A percentile compares a stretch with the other conserved stretches of the same genome.
Evolutionary conservation across 441 rosid genomes (phyloP).

Genomic region (Omphalea diandra): DNA sequence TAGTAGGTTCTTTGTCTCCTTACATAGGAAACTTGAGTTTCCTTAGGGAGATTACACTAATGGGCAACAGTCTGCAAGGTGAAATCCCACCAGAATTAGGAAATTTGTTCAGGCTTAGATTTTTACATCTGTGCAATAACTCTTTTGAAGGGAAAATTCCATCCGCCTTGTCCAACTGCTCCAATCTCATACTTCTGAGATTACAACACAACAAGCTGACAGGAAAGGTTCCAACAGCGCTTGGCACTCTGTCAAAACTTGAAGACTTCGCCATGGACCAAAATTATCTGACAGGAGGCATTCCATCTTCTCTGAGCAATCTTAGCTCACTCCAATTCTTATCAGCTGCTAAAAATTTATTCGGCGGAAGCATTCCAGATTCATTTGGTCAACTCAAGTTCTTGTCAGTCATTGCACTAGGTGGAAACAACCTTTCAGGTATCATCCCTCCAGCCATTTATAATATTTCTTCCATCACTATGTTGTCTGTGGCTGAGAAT

Average conservation of each 20-base stretch:
- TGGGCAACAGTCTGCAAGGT: not conserved
- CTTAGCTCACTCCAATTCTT: not conserved
- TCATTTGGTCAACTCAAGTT: not conserved
- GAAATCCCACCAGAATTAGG: constrained; percentile 17
- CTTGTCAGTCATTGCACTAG: not conserved
- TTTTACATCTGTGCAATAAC: constrained; percentile 9
- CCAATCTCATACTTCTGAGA: not conserved
- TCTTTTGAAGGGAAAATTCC: constrained; percentile 19
- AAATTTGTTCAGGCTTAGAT: constrained; percentile 8
- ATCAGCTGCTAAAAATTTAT: not conserved
- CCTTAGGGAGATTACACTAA: not conserved
- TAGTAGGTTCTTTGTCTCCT: constrained; percentile 21
- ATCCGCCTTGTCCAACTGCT: constrained; percentile 19
- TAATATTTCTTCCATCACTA: constrained; percentile 4
- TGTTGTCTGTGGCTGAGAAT: not conserved
- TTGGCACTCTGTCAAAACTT: constrained; percentile 12
- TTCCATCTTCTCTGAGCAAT: too few relatives aligned
- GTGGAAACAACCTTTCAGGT: not conserved
- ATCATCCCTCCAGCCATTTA: constrained; percentile 8
- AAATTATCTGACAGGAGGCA: constrained; percentile 5
- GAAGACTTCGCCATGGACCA: not conserved
- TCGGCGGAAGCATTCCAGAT: constrained; percentile 7
- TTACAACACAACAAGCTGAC: not conserved
- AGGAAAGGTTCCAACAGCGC: constrained; percentile 5
- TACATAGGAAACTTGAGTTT: constrained; percentile 22